Conservation (phyloP, 371 early-diverging fungal species). For the Syncephalastrum contaminatum region DNA sequence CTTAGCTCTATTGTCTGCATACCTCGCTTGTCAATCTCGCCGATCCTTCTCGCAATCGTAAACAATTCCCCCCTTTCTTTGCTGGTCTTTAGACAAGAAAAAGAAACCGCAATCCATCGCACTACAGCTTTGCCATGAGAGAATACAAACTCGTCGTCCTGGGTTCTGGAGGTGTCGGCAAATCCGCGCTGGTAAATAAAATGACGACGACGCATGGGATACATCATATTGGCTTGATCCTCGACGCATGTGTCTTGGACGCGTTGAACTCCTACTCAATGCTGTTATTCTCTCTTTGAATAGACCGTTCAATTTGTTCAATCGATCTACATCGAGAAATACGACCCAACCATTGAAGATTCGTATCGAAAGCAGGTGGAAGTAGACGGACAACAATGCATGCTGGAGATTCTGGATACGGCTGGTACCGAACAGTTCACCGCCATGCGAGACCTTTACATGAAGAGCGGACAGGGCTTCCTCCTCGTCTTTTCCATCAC, state of each 20-base stretch:
- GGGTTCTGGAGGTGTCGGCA: conserved; percentile 91
- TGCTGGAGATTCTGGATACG: conserved; percentile 90
- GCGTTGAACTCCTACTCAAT: not conserved
- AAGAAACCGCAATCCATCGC: not conserved
- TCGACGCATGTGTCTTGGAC: not conserved
- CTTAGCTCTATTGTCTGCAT: not conserved
- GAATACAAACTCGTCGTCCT: conserved; percentile 89
- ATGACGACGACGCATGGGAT: not conserved
- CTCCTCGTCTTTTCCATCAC: conserved; percentile 87
- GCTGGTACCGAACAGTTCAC: conserved; percentile 90
- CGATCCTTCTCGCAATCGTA: not conserved
- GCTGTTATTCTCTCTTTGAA: not conserved
- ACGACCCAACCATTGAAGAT: conserved; percentile 92
- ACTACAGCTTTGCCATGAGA: conserved; percentile 36
- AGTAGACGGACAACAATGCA: conserved; percentile 82
- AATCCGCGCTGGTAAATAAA: conserved; percentile 80
- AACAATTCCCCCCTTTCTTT: not conserved
- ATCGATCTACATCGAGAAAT: conserved; percentile 86
- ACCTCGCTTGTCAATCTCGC: conserved; percentile 5
- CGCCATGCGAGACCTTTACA: conserved; percentile 89
- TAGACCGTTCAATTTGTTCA: conserved; percentile 93
- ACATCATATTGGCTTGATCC: not conserved
- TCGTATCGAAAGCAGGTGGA: conserved; percentile 88
- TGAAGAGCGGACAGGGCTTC: conserved; percentile 92
- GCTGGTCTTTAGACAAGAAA: not conserved